These are phyloP conservation scores for Neurospora sp. DNA, from an alignment of 495 filamentous ascomycete genomes.

Conservation along the genomic window DNA sequence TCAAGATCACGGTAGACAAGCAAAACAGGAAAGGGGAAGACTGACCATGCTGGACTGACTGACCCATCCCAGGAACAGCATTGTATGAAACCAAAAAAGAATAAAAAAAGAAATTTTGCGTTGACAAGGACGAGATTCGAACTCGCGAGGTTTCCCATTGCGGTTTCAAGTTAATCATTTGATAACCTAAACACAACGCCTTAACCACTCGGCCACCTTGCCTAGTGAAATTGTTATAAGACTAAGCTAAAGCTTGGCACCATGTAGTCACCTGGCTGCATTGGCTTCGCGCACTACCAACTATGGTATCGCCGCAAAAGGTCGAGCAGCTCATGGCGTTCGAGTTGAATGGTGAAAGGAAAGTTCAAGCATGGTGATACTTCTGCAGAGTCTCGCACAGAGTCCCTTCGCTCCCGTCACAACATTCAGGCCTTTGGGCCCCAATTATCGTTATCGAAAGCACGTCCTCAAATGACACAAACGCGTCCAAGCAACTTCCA, in stretches of 20 bases:
- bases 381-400: neutral
- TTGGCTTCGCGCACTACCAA: neutral
- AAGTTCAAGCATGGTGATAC: neutral
- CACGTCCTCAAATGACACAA: neutral
- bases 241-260: fast-evolving
- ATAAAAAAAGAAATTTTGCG: neutral
- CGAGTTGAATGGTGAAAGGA: neutral
- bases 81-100: no score
- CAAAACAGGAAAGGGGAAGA: no score
- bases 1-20: no score
- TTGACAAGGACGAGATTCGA: neutral
- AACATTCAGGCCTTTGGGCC: neutral
- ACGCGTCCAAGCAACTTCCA: neutral
- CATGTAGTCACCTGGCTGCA: neutral
- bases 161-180: neutral
- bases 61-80: no score
- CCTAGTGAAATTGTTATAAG: neutral
- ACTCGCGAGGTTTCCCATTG: constrained; percentile 1
- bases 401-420: neutral
- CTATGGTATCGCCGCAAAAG: neutral
- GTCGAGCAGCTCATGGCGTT: neutral
- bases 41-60: no score
- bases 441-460: neutral
- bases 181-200: constrained; percentile 1
- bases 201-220: constrained; percentile 1